These are phyloP conservation scores for Sporothrix schenckii DNA, from an alignment of 2,329 filamentous ascomycete genomes.

Conservation along the genomic window DNA sequence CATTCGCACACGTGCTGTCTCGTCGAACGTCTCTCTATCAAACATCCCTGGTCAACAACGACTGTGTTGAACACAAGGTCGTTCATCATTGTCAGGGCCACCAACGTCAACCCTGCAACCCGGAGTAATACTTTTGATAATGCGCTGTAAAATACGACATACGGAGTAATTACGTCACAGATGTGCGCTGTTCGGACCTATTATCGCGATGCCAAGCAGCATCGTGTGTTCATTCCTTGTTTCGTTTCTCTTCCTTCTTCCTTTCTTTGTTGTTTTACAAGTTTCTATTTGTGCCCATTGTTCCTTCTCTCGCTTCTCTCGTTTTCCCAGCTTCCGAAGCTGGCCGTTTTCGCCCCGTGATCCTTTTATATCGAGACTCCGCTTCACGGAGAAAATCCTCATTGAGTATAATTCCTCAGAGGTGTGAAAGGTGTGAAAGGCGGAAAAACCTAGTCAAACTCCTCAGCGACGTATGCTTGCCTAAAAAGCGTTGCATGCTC, in stretches of 20 bases:
- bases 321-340: neutral
- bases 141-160: neutral
- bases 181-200: neutral
- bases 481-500: neutral
- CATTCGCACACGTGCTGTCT: constrained; percentile 20
- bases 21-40: neutral
- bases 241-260: neutral
- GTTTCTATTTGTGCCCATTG: too few species aligned
- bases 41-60: neutral
- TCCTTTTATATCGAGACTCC: constrained; percentile 5
- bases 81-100: too few species aligned
- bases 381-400: constrained; percentile 5
- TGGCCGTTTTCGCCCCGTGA: neutral
- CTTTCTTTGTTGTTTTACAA: neutral
- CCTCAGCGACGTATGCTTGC: neutral
- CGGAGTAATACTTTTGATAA: neutral
- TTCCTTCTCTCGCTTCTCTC: neutral
- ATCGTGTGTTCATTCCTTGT: neutral
- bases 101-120: neutral
- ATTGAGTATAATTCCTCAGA: neutral
- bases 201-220: neutral
- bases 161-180: neutral
- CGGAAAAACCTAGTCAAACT: neutral
- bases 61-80: neutral
- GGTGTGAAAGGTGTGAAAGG: neutral